Evolutionary conservation across 2,329 filamentous ascomycete genomes (phyloP).

Genomic region (Fusarium annulatum): DNA sequence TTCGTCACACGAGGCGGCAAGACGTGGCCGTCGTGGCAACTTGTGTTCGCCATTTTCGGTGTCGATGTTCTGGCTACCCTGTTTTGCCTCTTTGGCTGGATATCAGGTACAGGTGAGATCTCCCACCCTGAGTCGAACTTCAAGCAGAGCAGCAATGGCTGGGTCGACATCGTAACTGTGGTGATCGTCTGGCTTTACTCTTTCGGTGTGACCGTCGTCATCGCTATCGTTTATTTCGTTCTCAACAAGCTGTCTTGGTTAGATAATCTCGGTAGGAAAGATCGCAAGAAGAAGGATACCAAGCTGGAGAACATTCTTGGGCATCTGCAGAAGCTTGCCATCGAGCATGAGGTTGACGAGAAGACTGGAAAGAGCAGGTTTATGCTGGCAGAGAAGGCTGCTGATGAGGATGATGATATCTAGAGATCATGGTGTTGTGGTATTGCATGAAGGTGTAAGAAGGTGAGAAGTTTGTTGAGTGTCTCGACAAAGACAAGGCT

Average conservation of each 20-base stretch:
- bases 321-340: conserved; percentile 24
- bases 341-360: conserved; percentile 29
- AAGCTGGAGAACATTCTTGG: conserved; percentile 27
- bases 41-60: conserved; percentile 8
- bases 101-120: background rate
- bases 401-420: conserved; percentile 29
- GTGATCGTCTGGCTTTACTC: conserved; percentile 32
- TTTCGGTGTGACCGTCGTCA: conserved; percentile 23
- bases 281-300: conserved; percentile 24
- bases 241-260: conserved; percentile 32
- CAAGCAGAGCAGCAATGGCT: conserved; percentile 28
- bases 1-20: conserved; percentile 29
- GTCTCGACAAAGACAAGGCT: background rate
- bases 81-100: conserved; percentile 19
- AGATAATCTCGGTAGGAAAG: conserved; percentile 21
- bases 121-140: background rate
- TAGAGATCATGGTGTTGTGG: background rate
- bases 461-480: background rate
- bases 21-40: conserved; percentile 33
- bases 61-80: conserved; percentile 16
- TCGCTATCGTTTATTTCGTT: conserved; percentile 26
- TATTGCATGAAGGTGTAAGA: no score
- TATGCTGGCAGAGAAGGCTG: conserved; percentile 12
- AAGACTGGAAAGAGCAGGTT: conserved; percentile 30
- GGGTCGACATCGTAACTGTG: conserved; percentile 21